Evolutionary conservation across 1,139 yeast species (phyloP).

Genomic region (Ogataea hybrid): DNA sequence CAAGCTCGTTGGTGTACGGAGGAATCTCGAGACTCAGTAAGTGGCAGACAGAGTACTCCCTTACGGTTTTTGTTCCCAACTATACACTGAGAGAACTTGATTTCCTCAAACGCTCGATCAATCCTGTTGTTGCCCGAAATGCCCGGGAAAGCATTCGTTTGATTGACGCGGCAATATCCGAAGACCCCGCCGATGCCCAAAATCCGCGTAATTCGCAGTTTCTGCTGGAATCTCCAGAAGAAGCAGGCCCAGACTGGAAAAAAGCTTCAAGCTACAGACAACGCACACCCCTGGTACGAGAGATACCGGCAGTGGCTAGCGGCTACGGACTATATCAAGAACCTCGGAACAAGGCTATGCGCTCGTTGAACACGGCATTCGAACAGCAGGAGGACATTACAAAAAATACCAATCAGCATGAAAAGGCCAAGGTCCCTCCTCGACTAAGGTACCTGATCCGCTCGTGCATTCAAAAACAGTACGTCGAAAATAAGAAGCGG

Average conservation of each 20-base stretch:
- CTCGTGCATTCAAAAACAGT: conserved; percentile 48
- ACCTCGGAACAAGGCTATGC: not conserved
- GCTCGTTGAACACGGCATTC: too few relatives aligned
- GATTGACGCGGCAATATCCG: conserved; percentile 41
- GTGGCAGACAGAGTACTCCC: conserved; percentile 45
- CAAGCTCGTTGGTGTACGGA: conserved; percentile 51
- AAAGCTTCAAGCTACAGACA: conserved; percentile 44
- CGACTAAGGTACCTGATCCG: conserved; percentile 49
- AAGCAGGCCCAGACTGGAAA: conserved; percentile 50
- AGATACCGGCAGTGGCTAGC: conserved; percentile 37
- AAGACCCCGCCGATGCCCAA: conserved; percentile 3
- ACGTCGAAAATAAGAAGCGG: conserved; percentile 34
- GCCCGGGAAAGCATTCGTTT: conserved; percentile 57
- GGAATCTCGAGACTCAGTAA: conserved; percentile 59
- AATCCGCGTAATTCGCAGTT: conserved; percentile 26
- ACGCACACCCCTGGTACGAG: conserved; percentile 44
- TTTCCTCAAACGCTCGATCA: conserved; percentile 49
- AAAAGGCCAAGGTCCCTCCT: conserved; percentile 46
- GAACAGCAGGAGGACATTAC: not conserved
- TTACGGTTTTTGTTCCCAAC: conserved; percentile 43
- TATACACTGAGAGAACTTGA: conserved; percentile 60
- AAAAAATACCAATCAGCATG: not conserved
- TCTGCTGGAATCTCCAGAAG: conserved; percentile 35
- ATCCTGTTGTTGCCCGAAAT: conserved; percentile 50
- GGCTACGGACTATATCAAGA: conserved; percentile 15